Evolutionary conservation across 345 rosid genomes (phyloP).

Genomic region (Crucihimalaya himalaica): DNA sequence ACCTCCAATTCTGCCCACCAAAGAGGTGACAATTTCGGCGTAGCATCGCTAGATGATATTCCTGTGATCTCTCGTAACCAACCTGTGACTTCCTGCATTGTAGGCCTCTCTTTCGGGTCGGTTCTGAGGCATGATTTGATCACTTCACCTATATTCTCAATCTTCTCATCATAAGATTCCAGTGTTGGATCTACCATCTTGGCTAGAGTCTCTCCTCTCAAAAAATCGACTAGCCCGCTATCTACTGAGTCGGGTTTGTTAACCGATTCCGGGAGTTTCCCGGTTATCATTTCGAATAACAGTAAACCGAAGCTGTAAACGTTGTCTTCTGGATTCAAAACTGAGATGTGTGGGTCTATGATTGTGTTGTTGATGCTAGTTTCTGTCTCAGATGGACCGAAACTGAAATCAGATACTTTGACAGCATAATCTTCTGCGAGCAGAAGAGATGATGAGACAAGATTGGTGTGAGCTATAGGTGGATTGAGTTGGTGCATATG

Average conservation of each 20-base stretch:
- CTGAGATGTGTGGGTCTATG: conserved; percentile 32
- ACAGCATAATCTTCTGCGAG: conserved; percentile 94
- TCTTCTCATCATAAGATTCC: conserved; percentile 53
- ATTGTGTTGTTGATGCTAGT: conserved; percentile 30
- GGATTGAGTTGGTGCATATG: conserved; percentile 79
- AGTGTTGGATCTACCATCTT: conserved; percentile 78
- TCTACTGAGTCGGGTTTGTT: conserved; percentile 48
- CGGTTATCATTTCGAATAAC: conserved; percentile 76
- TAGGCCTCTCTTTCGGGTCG: conserved; percentile 59
- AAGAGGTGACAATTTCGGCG: conserved; percentile 79
- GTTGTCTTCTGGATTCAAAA: conserved; percentile 44
- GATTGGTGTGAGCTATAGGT: conserved; percentile 60
- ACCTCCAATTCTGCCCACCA: conserved; percentile 99
- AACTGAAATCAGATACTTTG: conserved; percentile 71
- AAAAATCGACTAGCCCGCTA: conserved; percentile 60
- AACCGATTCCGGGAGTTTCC: conserved; percentile 57
- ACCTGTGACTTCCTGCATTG: conserved; percentile 56
- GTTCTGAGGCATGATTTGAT: conserved; percentile 62
- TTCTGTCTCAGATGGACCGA: conserved; percentile 55
- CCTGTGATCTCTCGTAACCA: conserved; percentile 63
- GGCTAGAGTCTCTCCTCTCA: conserved; percentile 43
- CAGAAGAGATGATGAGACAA: conserved; percentile 64
- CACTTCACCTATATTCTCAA: conserved; percentile 56
- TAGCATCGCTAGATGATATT: conserved; percentile 57
- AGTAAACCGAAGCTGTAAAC: conserved; percentile 77